A percentile compares a stretch with the other conserved stretches of the same genome.
Evolutionary conservation across 1,139 yeast species (phyloP).

Genomic region (Taiozyma onychis): DNA sequence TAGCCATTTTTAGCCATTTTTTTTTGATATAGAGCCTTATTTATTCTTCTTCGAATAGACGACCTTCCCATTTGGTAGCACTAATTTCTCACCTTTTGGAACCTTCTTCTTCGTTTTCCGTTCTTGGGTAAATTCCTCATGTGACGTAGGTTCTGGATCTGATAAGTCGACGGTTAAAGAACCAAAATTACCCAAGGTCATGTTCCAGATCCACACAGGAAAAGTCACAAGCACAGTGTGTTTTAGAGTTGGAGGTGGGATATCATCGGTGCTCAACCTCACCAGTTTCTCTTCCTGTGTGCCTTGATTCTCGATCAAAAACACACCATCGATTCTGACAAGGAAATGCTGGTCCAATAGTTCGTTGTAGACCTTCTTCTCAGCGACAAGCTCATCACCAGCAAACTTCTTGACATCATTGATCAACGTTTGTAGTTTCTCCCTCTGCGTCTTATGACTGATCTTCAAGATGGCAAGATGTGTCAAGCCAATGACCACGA

Average conservation of each 20-base stretch:
- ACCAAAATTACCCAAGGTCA: conserved; percentile 34
- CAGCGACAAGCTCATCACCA: conserved; percentile 26
- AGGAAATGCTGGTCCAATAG: conserved; percentile 53
- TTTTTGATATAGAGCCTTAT: background rate
- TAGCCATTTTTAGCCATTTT: background rate
- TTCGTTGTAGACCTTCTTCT: conserved; percentile 31
- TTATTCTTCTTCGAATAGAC: conserved; percentile 30
- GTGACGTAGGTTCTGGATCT: conserved; percentile 6
- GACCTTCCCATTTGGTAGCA: conserved; percentile 57
- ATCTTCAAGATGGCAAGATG: conserved; percentile 57
- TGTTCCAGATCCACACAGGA: conserved; percentile 42
- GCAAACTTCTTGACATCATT: conserved; percentile 37
- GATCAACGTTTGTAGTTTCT: conserved; percentile 49
- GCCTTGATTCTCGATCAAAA: conserved; percentile 26
- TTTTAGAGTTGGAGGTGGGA: conserved; percentile 40
- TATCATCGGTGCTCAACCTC: conserved; percentile 20
- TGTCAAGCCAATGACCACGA: conserved; percentile 43
- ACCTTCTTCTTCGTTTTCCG: conserved; percentile 30
- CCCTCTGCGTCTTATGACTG: conserved; percentile 51
- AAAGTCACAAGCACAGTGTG: conserved; percentile 50
- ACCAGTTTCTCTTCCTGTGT: conserved; percentile 38
- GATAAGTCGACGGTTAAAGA: conserved; percentile 5
- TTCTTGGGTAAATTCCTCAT: conserved; percentile 3
- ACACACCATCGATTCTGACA: conserved; percentile 72
- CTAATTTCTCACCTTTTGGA: conserved; percentile 41